Conservation (phyloP, 176 grass and related monocot species). For the Carex parvula region DNA sequence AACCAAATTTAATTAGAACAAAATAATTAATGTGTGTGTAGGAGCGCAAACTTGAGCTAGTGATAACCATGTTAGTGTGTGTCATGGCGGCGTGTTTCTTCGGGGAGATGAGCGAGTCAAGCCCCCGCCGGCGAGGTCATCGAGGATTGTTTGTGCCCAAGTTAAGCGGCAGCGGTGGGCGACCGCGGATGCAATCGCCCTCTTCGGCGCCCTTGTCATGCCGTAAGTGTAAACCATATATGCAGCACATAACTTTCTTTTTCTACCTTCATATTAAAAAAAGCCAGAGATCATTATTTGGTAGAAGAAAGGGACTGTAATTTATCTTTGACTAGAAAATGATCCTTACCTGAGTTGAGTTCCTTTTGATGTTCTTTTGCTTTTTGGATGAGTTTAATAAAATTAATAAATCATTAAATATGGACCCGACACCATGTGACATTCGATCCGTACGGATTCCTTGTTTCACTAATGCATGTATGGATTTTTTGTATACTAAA, state of each 20-base stretch:
- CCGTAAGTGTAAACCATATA: constrained; percentile 44
- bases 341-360: not conserved
- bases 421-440: too few relatives aligned
- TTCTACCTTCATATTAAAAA: not conserved
- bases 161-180: constrained; percentile 42
- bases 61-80: constrained; percentile 46
- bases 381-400: not conserved
- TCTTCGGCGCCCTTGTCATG: constrained; percentile 58
- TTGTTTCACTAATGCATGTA: too few relatives aligned
- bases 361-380: not conserved
- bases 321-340: not conserved
- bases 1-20: not conserved
- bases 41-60: constrained; percentile 63
- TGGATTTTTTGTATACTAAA: too few relatives aligned
- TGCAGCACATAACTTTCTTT: not conserved
- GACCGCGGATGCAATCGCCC: constrained; percentile 43
- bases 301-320: not conserved
- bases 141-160: constrained; percentile 61
- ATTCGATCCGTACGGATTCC: too few relatives aligned
- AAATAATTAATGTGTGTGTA: constrained; percentile 5
- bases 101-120: constrained; percentile 46
- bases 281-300: not conserved
- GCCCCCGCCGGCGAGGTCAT: constrained; percentile 47
- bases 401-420: too few relatives aligned
- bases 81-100: constrained; percentile 66